phyloP scores from a whole-genome alignment of 345 rosid species.

The Bretschneidera sinensis region DNA sequence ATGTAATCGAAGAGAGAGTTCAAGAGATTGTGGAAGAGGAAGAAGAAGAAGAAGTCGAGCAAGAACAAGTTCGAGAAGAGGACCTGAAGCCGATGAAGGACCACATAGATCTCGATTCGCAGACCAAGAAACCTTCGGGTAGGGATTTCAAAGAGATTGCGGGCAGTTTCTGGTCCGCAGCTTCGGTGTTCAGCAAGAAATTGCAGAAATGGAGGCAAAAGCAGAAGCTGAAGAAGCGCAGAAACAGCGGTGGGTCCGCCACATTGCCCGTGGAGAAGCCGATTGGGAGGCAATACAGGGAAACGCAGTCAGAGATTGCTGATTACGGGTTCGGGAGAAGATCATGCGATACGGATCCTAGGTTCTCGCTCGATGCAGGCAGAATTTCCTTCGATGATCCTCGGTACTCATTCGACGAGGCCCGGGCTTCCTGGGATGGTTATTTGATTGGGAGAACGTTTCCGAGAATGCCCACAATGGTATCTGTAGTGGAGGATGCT shows the following conservation, averaged over 20 bases:
- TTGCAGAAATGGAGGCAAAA: slow-evolving; percentile 92
- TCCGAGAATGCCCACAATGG: slow-evolving; percentile 83
- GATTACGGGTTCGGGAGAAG: slow-evolving; percentile 91
- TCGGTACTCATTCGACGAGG: slow-evolving; percentile 87
- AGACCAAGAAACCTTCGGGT: slow-evolving; percentile 55
- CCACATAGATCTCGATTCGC: slow-evolving; percentile 75
- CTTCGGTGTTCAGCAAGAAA: slow-evolving; percentile 93
- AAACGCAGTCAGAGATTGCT: slow-evolving; percentile 94
- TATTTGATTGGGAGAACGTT: slow-evolving; percentile 66
- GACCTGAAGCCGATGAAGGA: slow-evolving; percentile 64
- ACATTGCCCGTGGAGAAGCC: slow-evolving; percentile 95
- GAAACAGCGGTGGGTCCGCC: slow-evolving; percentile 45
- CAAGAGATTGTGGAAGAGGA: slow-evolving; percentile 17
- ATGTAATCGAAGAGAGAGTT: slow-evolving; percentile 29
- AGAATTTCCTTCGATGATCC: slow-evolving; percentile 59
- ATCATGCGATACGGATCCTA: slow-evolving; percentile 98
- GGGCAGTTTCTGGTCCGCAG: slow-evolving; percentile 95
- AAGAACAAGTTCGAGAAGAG: slow-evolving; percentile 33
- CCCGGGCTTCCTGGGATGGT: slow-evolving; percentile 98
- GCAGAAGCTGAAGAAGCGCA: slow-evolving; percentile 84
- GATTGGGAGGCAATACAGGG: slow-evolving; percentile 73
- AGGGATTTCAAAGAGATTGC: slow-evolving; percentile 72
- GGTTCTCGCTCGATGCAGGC: slow-evolving; percentile 65
- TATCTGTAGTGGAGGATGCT: slow-evolving; percentile 89
- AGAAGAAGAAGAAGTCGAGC: slow-evolving; percentile 13